Evolutionary conservation across 257 asterid species (phyloP), one percentile per base, ranked within the genome.

Genomic region (Ilex asprella): DNA sequence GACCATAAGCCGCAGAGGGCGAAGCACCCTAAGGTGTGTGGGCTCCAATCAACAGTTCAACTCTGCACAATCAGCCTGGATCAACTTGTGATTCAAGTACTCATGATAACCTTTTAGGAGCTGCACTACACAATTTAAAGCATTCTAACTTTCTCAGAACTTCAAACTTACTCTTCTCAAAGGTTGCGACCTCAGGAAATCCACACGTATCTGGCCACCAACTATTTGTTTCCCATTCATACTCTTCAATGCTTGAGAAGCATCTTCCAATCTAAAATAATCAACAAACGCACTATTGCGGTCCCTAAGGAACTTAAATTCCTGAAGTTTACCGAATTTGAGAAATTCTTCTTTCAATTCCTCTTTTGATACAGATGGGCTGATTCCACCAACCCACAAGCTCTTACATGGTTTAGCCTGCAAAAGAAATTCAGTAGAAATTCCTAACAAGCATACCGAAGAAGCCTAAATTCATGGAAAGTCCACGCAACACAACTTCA

Each of bases 341-440:
- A 66, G 81, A 69, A 92, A 92, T 75, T 85, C 93, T 60, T 81
- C 81, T 86, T 92, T 96, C 82, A 92, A 60, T 59, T 82, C 95
- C 74, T 92, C 97, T 70, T 78, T 89, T 52, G 90, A 61, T 54
- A 85, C 71, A 66, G 95, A 82, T 58, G 76, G 90, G 78, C 94
- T 61, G 51, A 92, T 78, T 68, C 99, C 99, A 69, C 95, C 85
- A 55, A 92, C 97, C 99, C 99, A 89, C 76, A 92, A 74, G 69
- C 89, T 89, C 76, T 89, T 92, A 68, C 95, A 85, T 56, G 99
- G 99, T 69, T 79, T 92, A 67, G 99, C 97, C 99, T 92, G 86
- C 63, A 76, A 71, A 64, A 52, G 51, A 55, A 64, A 75, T 51
- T 12, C n/a, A n/a, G 31, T 49, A 59, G 56, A 65, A 72, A 69